Percentiles rank a stretch among this genome's conserved stretches.
Evolutionary conservation across 768 basidiomycete genomes (phyloP).

Genomic region (Mrakia gelida): DNA sequence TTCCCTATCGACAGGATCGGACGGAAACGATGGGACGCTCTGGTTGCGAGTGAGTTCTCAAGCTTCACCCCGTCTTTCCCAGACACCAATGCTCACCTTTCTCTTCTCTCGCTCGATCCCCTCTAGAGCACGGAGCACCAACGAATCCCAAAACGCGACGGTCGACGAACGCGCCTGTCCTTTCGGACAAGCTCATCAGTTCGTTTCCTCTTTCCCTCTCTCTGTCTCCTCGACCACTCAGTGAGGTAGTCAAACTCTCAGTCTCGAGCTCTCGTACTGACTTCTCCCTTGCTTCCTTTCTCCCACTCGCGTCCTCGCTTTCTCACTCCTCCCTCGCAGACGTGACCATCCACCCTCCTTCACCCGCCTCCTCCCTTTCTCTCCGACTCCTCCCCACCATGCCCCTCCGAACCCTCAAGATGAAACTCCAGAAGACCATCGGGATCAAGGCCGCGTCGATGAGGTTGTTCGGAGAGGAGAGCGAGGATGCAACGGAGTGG

Average conservation of each 20-base stretch:
- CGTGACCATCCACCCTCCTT: background rate
- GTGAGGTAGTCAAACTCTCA: too few relatives aligned
- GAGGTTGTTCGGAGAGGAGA: background rate
- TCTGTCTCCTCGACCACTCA: background rate
- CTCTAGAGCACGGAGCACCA: constrained; percentile 13
- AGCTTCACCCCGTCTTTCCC: background rate
- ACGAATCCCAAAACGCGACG: background rate
- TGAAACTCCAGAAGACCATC: constrained; percentile 23
- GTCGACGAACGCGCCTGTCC: background rate
- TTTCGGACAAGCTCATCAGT: constrained; percentile 21
- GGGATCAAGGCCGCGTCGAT: constrained; percentile 10
- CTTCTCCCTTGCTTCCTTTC: background rate
- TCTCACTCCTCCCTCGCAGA: background rate
- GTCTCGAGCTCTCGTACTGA: too few relatives aligned
- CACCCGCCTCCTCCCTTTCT: background rate
- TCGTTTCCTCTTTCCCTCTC: background rate
- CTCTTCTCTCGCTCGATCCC: background rate
- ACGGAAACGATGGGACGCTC: constrained; percentile 20
- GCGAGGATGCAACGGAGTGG: background rate
- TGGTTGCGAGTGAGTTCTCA: constrained; percentile 8
- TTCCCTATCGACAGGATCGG: constrained; percentile 4
- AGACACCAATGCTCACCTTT: background rate
- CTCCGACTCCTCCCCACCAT: constrained; percentile 22
- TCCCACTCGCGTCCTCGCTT: background rate
- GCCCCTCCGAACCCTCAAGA: constrained; percentile 17